phyloP scores from a whole-genome alignment of 2,329 filamentous ascomycete species.

The Colletotrichum sp. region DNA sequence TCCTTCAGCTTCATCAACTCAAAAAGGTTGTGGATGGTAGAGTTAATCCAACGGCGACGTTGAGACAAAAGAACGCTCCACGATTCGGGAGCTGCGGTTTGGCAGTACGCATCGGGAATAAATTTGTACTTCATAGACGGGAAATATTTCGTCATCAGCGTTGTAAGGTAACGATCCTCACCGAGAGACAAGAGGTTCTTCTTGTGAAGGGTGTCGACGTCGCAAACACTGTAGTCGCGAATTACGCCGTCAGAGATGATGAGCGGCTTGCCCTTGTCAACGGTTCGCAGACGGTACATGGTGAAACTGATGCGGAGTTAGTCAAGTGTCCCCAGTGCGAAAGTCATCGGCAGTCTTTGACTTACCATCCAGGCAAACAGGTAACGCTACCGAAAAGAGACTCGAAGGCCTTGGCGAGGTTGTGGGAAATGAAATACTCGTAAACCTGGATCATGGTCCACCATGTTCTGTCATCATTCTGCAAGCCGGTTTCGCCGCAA shows the following conservation, averaged over 20 bases:
- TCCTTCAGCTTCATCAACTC: conserved; percentile 91
- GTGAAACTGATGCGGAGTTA: conserved; percentile 75
- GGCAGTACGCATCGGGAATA: conserved; percentile 88
- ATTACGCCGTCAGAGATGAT: conserved; percentile 92
- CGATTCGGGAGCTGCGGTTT: conserved; percentile 90
- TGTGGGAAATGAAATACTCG: conserved; percentile 99
- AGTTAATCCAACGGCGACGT: conserved; percentile 99
- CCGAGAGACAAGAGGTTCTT: conserved; percentile 94
- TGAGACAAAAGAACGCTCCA: conserved; percentile 97
- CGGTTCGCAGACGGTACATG: conserved; percentile 96
- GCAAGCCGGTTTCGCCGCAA: conserved; percentile 93
- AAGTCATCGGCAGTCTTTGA: conserved; percentile 27
- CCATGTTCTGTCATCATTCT: conserved; percentile 95
- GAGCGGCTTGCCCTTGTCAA: conserved; percentile 90
- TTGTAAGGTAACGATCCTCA: conserved; percentile 97
- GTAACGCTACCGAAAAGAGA: conserved; percentile 97
- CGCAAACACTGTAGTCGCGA: conserved; percentile 84
- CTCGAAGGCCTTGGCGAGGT: conserved; percentile 95
- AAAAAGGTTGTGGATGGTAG: conserved; percentile 93
- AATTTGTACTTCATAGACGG: conserved; percentile 97
- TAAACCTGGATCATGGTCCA: conserved; percentile 99
- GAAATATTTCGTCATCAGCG: conserved; percentile 98
- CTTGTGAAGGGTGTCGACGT: conserved; percentile 94
- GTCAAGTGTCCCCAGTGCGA: conserved; percentile 12
- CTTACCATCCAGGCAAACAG: conserved; percentile 98